These are phyloP conservation scores for Tulasnella sp. DNA, from an alignment of 768 basidiomycete genomes.

Conservation along the genomic window DNA sequence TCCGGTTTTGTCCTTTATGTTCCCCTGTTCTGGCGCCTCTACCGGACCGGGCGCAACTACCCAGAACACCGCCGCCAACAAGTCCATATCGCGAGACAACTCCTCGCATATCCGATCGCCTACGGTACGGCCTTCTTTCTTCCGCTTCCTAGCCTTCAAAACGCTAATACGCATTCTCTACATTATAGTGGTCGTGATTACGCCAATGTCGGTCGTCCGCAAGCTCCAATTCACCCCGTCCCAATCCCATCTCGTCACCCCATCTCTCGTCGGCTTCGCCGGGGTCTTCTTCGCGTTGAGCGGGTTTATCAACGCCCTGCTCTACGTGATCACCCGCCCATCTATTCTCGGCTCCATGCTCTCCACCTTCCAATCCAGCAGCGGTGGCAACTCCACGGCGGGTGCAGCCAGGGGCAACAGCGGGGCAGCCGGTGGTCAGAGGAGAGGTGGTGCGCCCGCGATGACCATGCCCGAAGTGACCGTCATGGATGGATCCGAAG, in stretches of 20 bases:
- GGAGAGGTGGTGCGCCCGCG: not conserved
- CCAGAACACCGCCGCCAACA: too few relatives aligned
- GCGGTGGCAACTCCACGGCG: not conserved
- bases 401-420: not conserved
- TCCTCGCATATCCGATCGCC: too few relatives aligned
- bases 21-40: too few relatives aligned
- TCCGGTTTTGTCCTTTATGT: too few relatives aligned
- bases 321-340: slow-evolving; percentile 44
- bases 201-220: slow-evolving; percentile 46
- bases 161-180: too few relatives aligned
- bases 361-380: not conserved
- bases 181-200: slow-evolving; percentile 29
- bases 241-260: slow-evolving; percentile 34
- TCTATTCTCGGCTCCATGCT: slow-evolving; percentile 35
- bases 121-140: not conserved
- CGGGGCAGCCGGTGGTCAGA: not conserved
- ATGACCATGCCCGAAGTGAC: not conserved
- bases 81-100: too few relatives aligned
- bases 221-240: slow-evolving; percentile 40
- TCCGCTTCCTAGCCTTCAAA: slow-evolving; percentile 32
- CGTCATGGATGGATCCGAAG: not conserved
- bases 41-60: too few relatives aligned
- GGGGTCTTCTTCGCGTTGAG: slow-evolving; percentile 45
- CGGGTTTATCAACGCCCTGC: slow-evolving; percentile 43
- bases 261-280: slow-evolving; percentile 40